These are phyloP conservation scores for Cutaneotrichosporon dermatis DNA, from an alignment of 1,284 basidiomycete species.

Conservation along the genomic window DNA sequence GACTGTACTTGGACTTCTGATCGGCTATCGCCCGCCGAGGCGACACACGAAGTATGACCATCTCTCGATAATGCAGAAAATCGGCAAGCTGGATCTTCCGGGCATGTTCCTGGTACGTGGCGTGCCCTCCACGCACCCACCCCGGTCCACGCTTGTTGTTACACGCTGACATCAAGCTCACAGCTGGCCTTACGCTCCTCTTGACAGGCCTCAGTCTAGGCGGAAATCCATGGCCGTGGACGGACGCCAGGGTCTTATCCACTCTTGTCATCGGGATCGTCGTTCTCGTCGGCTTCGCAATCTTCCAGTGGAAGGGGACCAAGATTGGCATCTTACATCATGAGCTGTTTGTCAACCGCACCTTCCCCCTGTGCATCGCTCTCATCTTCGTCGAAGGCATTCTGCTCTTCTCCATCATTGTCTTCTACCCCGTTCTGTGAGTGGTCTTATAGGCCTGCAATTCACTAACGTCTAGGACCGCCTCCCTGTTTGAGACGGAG, in stretches of 20 bases:
- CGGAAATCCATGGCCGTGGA: constrained; percentile 14
- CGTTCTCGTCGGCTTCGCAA: not conserved
- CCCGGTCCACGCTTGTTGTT: too few species aligned
- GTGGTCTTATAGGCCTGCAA: not conserved
- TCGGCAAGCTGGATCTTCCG: constrained; percentile 7
- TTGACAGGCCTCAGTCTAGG: constrained; percentile 7
- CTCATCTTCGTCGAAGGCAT: constrained; percentile 23
- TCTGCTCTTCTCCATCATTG: constrained; percentile 12
- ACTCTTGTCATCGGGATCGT: constrained; percentile 10
- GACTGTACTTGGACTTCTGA: not conserved
- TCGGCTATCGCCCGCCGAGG: constrained; percentile 16
- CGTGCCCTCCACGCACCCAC: too few species aligned
- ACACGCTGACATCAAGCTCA: constrained; percentile 5
- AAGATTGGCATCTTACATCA: constrained; percentile 17
- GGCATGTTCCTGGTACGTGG: constrained; percentile 9
- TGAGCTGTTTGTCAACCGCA: constrained; percentile 17
- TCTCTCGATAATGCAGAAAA: constrained; percentile 6
- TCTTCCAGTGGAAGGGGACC: constrained; percentile 16
- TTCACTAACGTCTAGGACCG: constrained; percentile 3
- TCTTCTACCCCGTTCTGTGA: constrained; percentile 18
- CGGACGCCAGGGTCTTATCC: constrained; percentile 2
- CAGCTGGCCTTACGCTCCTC: not conserved
- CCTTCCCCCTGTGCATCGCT: constrained; percentile 14
- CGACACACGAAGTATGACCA: constrained; percentile 11
- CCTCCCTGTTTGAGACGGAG: constrained; percentile 12